Base-by-base conservation (phyloP, 768 basidiomycete species). In the Glaciozyma antarctica region DNA sequence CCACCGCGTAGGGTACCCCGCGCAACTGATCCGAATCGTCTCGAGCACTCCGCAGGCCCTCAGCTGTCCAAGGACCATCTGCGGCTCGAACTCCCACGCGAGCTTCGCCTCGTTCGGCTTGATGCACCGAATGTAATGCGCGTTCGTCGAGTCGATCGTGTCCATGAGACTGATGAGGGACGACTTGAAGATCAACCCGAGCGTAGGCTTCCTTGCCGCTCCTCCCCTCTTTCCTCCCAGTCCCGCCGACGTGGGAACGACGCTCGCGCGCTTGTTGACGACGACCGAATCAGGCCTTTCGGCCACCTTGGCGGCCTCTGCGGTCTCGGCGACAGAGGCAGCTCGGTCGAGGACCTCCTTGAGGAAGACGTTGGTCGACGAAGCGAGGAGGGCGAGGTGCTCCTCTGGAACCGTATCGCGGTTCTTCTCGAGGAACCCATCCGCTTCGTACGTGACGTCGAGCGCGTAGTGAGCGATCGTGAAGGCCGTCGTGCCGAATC, bases 41-140 rank as follows among this genome's bases (percentile, higher is more conserved):
- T 99, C 95, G 49, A 99, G 81, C 61, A 99, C 95, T 85, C 95
- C 95, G 77, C 95, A 99, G 63, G 95, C 95, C 55, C 95, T 84
- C 34, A 99, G 79, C 76, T 99, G 95, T 24, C 90, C 85, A 52
- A 99, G 78, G 21, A 99, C 95, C 76, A 98, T 92, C 72, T 93
- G 90, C 41, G 93, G 90, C 34, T 87, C 85, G 74, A 97, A 93
- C 75, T 92, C 90, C 95, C 95, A 99, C 45, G 95, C 91, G 60
- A 82, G 85, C 80, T 99, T 99, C 69, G 83, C 82, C 74, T 99
- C 95, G 75, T 99, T 99, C 3, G 95, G 95, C 77, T 99, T 99
- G 80, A 99, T 98, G 77, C 95, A 99, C 55, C 95, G 85, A 74
- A 99, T 99, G 75, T 99, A 99, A 75, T 99, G 95, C 0, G 97